Evolutionary conservation across 176 grass and related monocot genomes (phyloP).

Genomic region (Rhynchospora tenuis): DNA sequence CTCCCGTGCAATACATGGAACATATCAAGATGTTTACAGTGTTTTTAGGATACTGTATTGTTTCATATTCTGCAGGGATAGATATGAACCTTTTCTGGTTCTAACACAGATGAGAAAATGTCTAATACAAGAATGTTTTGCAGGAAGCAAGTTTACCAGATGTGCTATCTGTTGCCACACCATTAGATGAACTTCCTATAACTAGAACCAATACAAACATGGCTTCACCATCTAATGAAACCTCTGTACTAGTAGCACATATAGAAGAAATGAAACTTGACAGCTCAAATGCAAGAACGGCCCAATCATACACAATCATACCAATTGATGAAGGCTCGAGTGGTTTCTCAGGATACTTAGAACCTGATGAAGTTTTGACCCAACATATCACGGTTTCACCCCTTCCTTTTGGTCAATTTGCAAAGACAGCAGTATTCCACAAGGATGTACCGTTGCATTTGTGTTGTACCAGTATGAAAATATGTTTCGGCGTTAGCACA

Average conservation of each 20-base stretch:
- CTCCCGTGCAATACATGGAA: background rate
- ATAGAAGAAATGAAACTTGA: slow-evolving; percentile 63
- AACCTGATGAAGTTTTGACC: slow-evolving; percentile 44
- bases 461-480: slow-evolving; percentile 40
- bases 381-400: slow-evolving; percentile 50
- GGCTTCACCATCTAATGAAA: slow-evolving; percentile 27
- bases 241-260: slow-evolving; percentile 44
- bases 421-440: slow-evolving; percentile 39
- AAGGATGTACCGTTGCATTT: slow-evolving; percentile 51
- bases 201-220: slow-evolving; percentile 39
- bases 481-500: slow-evolving; percentile 56
- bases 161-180: slow-evolving; percentile 46
- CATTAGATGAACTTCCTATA: slow-evolving; percentile 43
- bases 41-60: background rate
- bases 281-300: background rate
- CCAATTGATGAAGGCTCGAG: slow-evolving; percentile 41
- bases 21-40: background rate
- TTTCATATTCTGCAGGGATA: background rate
- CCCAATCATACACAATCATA: slow-evolving; percentile 7
- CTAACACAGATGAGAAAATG: background rate
- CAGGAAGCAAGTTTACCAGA: slow-evolving; percentile 92
- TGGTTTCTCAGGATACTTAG: slow-evolving; percentile 49
- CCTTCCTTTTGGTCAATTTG: slow-evolving; percentile 39
- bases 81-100: background rate
- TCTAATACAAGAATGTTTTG: background rate